Evolutionary conservation across 2,329 filamentous ascomycete genomes (phyloP).

Genomic region (Biscogniauxia marginata): DNA sequence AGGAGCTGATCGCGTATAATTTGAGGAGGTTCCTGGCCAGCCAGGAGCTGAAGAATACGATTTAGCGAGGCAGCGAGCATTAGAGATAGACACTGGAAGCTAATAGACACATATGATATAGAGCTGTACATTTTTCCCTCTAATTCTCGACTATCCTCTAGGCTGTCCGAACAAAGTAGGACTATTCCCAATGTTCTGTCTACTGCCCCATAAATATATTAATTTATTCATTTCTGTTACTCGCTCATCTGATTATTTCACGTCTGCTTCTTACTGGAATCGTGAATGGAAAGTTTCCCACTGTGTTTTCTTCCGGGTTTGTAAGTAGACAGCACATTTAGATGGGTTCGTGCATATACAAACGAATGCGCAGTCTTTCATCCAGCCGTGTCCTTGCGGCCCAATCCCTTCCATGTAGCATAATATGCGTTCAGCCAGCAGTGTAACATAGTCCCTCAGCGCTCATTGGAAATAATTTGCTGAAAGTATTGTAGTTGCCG

Average conservation of each 20-base stretch:
- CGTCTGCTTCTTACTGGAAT: no score
- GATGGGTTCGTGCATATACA: no score
- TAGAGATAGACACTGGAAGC: background rate
- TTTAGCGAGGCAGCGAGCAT: slow-evolving; percentile 24
- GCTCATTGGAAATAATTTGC: background rate
- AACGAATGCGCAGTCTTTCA: no score
- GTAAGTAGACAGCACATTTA: no score
- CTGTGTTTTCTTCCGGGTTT: no score
- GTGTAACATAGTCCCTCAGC: background rate
- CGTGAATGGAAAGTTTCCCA: no score
- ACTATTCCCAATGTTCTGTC: no score
- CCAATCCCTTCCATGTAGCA: background rate
- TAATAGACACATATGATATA: background rate
- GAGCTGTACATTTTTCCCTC: background rate
- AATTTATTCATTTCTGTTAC: no score
- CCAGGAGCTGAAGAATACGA: slow-evolving; percentile 57
- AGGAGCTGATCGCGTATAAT: slow-evolving; percentile 60
- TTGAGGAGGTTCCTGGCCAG: slow-evolving; percentile 57
- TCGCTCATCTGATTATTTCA: no score
- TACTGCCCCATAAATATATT: no score
- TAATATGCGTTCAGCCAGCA: background rate
- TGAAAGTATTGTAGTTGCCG: background rate
- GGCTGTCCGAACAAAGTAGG: no score
- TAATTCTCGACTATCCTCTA: no score
- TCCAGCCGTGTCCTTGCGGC: background rate